These are phyloP conservation scores for Tolypocladium nubicola DNA, from an alignment of 2,329 filamentous ascomycete species.

Conservation along the genomic window DNA sequence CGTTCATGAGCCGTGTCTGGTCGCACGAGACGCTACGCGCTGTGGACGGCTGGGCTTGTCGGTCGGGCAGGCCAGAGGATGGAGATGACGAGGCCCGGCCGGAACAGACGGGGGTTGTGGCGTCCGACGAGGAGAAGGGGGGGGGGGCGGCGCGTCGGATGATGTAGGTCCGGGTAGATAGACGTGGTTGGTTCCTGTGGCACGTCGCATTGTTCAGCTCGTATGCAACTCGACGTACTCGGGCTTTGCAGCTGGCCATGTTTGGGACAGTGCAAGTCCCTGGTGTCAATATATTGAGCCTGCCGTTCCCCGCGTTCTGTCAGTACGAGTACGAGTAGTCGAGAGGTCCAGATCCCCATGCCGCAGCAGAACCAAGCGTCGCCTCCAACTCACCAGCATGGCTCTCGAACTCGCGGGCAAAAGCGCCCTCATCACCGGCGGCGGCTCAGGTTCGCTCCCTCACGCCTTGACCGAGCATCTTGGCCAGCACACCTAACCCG, in stretches of 20 bases:
- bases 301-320: no score
- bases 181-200: no score
- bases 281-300: no score
- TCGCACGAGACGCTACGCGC: slow-evolving; percentile 40
- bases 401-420: slow-evolving; percentile 14
- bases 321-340: no score
- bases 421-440: slow-evolving; percentile 20
- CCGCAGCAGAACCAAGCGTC: no score
- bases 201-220: no score
- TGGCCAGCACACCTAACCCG: not conserved
- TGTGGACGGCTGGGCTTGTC: slow-evolving; percentile 37
- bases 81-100: slow-evolving; percentile 8
- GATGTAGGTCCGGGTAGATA: no score
- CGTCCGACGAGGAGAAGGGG: slow-evolving; percentile 1
- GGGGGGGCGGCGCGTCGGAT: no score
- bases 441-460: slow-evolving; percentile 9
- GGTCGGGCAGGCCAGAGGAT: slow-evolving; percentile 42
- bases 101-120: not conserved
- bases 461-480: not conserved
- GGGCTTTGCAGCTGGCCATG: no score
- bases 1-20: slow-evolving; percentile 52
- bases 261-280: no score
- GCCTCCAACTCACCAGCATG: slow-evolving; percentile 2
- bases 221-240: no score
- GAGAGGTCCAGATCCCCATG: no score